Conservation (phyloP, 1,284 basidiomycete species). For the Cryptococcus sp. region DNA sequence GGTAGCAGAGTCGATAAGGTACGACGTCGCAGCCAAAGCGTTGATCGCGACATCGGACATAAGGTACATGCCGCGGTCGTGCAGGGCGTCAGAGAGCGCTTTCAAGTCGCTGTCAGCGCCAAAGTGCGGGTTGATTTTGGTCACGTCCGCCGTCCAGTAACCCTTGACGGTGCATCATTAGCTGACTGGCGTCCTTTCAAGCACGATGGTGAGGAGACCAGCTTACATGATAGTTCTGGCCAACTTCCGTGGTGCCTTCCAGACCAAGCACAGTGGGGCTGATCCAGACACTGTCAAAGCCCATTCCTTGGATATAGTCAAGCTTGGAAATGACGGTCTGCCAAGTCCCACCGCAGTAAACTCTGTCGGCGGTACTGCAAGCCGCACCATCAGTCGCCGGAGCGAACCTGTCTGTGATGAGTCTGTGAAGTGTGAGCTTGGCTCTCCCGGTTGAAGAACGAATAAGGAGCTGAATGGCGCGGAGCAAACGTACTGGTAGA, state of each 20-base stretch:
- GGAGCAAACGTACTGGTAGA: conserved; percentile 37
- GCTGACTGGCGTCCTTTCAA: background rate
- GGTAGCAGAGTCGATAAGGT: conserved; percentile 22
- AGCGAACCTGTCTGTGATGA: conserved; percentile 74
- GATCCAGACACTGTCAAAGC: conserved; percentile 67
- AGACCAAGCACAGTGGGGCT: conserved; percentile 54
- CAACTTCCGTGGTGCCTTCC: conserved; percentile 64
- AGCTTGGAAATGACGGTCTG: conserved; percentile 67
- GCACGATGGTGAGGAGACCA: background rate
- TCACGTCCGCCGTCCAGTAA: conserved; percentile 60
- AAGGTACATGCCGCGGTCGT: conserved; percentile 68
- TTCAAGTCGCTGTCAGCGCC: conserved; percentile 69
- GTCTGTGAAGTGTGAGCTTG: conserved; percentile 41
- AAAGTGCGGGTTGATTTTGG: conserved; percentile 66
- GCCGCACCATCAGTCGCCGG: conserved; percentile 58
- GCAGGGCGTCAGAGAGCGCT: conserved; percentile 64
- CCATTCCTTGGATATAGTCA: conserved; percentile 72
- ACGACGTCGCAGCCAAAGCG: conserved; percentile 61
- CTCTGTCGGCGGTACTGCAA: conserved; percentile 59
- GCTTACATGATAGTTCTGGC: conserved; percentile 40
- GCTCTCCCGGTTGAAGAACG: background rate
- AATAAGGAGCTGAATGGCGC: background rate
- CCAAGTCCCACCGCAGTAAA: conserved; percentile 75
- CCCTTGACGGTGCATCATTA: conserved; percentile 21
- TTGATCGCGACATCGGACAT: conserved; percentile 78